A percentile compares a stretch with the other conserved stretches of the same genome.
phyloP scores from a whole-genome alignment of 2,329 filamentous ascomycete species.

The Aspergillus texensis region DNA sequence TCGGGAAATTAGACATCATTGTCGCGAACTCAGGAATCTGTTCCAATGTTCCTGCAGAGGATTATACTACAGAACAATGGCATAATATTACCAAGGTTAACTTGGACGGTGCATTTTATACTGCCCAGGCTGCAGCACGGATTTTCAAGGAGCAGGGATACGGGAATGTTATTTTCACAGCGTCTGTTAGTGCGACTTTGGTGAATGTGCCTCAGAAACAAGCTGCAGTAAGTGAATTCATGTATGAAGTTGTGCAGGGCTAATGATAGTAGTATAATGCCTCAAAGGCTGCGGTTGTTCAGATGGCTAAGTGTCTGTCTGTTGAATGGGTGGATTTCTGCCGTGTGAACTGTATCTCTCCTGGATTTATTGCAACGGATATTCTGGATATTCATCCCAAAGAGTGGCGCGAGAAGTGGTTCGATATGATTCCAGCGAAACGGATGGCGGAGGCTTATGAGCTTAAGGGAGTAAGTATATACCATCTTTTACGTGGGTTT shows the following conservation, averaged over 20 bases:
- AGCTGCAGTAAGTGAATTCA: slow-evolving; percentile 27
- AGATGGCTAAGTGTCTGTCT: slow-evolving; percentile 43
- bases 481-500: slow-evolving; percentile 1
- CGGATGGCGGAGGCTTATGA: not conserved
- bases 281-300: slow-evolving; percentile 39
- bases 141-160: slow-evolving; percentile 40
- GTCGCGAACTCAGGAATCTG: slow-evolving; percentile 49
- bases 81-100: slow-evolving; percentile 45
- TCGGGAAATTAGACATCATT: slow-evolving; percentile 50
- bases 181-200: slow-evolving; percentile 40
- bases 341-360: slow-evolving; percentile 45
- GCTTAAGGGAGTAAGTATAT: not conserved
- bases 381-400: slow-evolving; percentile 38
- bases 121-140: slow-evolving; percentile 41
- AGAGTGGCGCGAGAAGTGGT: slow-evolving; percentile 40
- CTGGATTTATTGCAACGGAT: slow-evolving; percentile 46
- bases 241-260: not conserved
- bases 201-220: slow-evolving; percentile 46
- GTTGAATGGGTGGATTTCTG: slow-evolving; percentile 45
- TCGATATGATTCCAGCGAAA: slow-evolving; percentile 41
- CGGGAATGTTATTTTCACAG: slow-evolving; percentile 45
- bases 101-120: slow-evolving; percentile 43
- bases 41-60: slow-evolving; percentile 36
- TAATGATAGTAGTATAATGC: slow-evolving; percentile 35
- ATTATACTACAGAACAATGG: slow-evolving; percentile 45